Evolutionary conservation across 352 stramenopile genomes (phyloP).

Genomic region (Phytophthora niederhauseri): DNA sequence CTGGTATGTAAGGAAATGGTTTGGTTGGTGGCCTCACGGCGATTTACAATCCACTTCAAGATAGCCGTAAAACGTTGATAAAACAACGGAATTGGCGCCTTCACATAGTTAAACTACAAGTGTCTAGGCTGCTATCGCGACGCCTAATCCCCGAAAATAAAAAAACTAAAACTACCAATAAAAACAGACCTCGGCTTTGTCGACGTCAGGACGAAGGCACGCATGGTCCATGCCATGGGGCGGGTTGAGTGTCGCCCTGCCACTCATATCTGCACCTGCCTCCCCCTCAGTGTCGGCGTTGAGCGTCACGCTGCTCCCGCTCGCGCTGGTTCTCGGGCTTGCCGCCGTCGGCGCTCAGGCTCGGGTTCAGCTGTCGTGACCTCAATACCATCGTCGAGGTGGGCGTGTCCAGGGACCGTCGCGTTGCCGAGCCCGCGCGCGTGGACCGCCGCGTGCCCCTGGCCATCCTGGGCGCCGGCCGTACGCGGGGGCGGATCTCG

Average conservation of each 20-base stretch:
- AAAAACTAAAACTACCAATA: conserved; percentile 45
- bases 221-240: conserved; percentile 7
- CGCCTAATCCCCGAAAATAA: conserved; percentile 37
- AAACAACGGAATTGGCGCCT: conserved; percentile 32
- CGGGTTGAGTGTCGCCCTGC: conserved; percentile 10
- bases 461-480: conserved; percentile 55
- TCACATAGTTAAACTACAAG: conserved; percentile 39
- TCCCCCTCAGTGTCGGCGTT: conserved; percentile 36
- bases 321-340: conserved; percentile 49
- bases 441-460: conserved; percentile 45
- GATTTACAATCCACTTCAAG: background rate
- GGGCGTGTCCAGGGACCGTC: conserved; percentile 51
- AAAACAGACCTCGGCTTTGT: conserved; percentile 25
- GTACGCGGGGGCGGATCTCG: conserved; percentile 47
- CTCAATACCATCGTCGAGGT: conserved; percentile 67
- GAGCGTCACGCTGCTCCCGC: conserved; percentile 46
- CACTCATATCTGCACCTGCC: conserved; percentile 16
- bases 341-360: conserved; percentile 30
- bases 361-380: conserved; percentile 61
- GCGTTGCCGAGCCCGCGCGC: conserved; percentile 38
- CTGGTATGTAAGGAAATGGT: background rate
- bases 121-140: conserved; percentile 32
- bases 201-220: conserved; percentile 4
- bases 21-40: background rate
- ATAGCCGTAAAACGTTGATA: background rate